Conservation (phyloP, 139 green algal genomes). For the Chlamydomonas urium region DNA sequence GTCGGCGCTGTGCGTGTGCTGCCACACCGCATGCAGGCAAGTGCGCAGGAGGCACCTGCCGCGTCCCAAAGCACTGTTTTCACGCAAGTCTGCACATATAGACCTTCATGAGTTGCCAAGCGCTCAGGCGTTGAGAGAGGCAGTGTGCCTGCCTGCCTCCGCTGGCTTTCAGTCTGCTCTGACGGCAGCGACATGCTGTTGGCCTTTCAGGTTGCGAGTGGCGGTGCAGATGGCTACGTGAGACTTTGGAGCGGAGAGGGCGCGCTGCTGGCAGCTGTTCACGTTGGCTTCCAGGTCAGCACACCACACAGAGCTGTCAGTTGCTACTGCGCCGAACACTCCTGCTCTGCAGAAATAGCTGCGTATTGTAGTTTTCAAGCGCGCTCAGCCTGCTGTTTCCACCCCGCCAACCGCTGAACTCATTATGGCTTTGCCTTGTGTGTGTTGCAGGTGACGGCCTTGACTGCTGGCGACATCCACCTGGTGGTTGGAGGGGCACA, state of each 20-base stretch:
- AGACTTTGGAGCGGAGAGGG: conserved; percentile 14
- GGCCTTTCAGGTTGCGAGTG: conserved; percentile 5
- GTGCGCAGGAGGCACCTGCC: not conserved
- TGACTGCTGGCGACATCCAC: not conserved
- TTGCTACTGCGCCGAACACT: too few relatives aligned
- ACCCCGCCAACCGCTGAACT: not conserved
- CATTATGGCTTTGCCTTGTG: too few relatives aligned
- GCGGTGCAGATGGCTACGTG: not conserved
- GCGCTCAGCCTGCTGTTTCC: too few relatives aligned
- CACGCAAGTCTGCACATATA: too few relatives aligned
- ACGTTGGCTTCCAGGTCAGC: conserved; percentile 5
- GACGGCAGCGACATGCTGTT: not conserved
- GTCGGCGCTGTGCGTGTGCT: conserved; percentile 23
- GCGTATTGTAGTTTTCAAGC: too few relatives aligned
- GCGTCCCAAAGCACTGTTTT: not conserved
- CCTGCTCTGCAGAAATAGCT: too few relatives aligned
- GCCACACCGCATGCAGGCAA: not conserved
- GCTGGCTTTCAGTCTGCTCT: not conserved
- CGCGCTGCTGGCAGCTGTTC: not conserved
- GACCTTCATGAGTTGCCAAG: too few relatives aligned
- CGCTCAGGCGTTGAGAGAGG: too few relatives aligned
- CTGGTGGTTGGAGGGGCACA: not conserved
- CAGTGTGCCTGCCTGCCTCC: too few relatives aligned
- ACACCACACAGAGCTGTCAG: too few relatives aligned
- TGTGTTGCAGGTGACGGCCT: conserved; percentile 14